Evolutionary conservation across 768 basidiomycete genomes (phyloP), one percentile per base, ranked within the genome.

Genomic region (Imleria badia): DNA sequence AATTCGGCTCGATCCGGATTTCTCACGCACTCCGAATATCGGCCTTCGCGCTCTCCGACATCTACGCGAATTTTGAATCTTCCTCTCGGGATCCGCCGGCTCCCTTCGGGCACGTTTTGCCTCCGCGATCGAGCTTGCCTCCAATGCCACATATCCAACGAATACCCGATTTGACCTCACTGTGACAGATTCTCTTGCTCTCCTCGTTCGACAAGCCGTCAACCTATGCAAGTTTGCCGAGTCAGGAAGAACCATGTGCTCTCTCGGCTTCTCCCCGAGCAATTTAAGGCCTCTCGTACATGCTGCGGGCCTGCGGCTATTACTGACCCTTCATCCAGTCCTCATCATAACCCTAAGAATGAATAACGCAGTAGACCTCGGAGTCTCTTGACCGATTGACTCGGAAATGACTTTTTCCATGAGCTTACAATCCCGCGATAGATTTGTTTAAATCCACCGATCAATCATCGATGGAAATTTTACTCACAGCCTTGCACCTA

Each of bases 21-120:
- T 54, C 52, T 14, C 45, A 54, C 52, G 34, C 20, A 1, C 26
- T 12, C 40, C 53, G 53, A 54, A 19, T 40, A 48, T 43, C 53
- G 53, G 40, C 33, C 53, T 42, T 42, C 34, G 19, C 11, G 23
- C 7, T 34, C 4, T 41, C 52, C 52, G 52, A 29, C 4, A 13
- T 53, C 23, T 23, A 35, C 52, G 52, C 39, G 17, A 20, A 23
- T 19, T 34, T n/a, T n/a, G n/a, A n/a, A n/a, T n/a, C 39, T 41
- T 53, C 45, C 52, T 40, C 22, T 45, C 51, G 20, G 36, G 51
- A 52, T 53, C 39, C 45, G 22, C 52, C 45, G 30, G 9, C 23
- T 5, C 11, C 13, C 31, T 40, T 46, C 36, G 38, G 33, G 30
- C 30, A 23, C 51, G 22, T 52, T 52, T 40, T 41, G 3, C 48